Evolutionary conservation across 2,329 filamentous ascomycete species (phyloP), one percentile per base, ranked within the genome.

Genomic region (Aspergillus oerlinghausenensis): DNA sequence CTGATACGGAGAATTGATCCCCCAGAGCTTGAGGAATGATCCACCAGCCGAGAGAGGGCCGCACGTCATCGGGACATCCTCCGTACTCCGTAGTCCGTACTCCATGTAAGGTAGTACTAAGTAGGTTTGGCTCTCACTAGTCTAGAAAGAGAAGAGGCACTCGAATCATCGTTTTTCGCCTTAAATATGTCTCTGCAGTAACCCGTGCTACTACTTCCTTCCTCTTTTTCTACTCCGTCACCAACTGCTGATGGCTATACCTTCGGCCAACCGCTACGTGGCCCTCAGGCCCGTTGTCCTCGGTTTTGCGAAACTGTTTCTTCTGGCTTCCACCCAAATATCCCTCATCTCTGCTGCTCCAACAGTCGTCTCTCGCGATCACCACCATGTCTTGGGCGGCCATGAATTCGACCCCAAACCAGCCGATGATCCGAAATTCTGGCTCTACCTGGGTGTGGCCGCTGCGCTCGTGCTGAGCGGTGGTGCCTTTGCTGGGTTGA

Each of bases 401-500:
- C 57, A 52, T 35, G 57, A 60, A 58, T 74, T 80, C 49, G 73
- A 80, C 55, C 78, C 76, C 38, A 79, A 81, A 59, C 79, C 85
- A 54, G 73, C 77, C 7, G 77, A 82, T 25, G 87, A 88, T 60
- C 82, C 86, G 7, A 82, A 83, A 51, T 77, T 96, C 63, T 96
- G 90, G 89, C 79, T 93, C 49, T 91, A 97, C 69, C 82, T 94
- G 60, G 80, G 86, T 55, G 81, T 92, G 29, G 95, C 93, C 19
- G 83, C 90, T 58, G 82, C 85, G 25, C 82, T 99, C 55, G 94
- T 97, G 9, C 79, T 97, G 59, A 82, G 90, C 0, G 94, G 94
- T 60, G 94, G 94, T 60, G 91, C 90, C 42, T 99, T 99, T 77
- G 94, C 94, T 9, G 94, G 94, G 35, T 77, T 99, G 74, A 99